Percentiles rank a stretch among this genome's conserved stretches.
Conservation (phyloP, 1,139 yeast genomes). For the Ogataea hybrid region DNA sequence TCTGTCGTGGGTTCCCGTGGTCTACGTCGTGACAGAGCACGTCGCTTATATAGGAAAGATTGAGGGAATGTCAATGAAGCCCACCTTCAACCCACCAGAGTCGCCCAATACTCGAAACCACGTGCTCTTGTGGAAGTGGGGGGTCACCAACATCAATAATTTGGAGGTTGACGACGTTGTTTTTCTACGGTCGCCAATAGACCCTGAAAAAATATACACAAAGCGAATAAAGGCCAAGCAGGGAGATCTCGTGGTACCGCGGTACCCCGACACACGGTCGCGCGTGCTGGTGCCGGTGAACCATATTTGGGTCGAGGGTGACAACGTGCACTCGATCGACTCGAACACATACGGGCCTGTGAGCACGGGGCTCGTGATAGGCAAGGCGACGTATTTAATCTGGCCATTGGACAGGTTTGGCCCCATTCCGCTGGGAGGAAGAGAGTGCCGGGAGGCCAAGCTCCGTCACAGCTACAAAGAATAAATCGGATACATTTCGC, state of each 20-base stretch:
- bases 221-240: slow-evolving; percentile 75
- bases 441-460: slow-evolving; percentile 35
- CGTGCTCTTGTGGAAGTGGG: slow-evolving; percentile 68
- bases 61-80: slow-evolving; percentile 88
- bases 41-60: slow-evolving; percentile 72
- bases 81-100: slow-evolving; percentile 76
- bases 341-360: slow-evolving; percentile 85
- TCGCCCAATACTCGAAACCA: slow-evolving; percentile 50
- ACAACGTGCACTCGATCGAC: slow-evolving; percentile 80
- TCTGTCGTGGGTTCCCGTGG: slow-evolving; percentile 75
- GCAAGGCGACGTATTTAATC: slow-evolving; percentile 61
- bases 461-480: slow-evolving; percentile 8
- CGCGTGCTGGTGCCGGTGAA: slow-evolving; percentile 66
- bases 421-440: slow-evolving; percentile 38
- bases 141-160: slow-evolving; percentile 45
- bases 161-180: slow-evolving; percentile 69
- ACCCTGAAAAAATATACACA: slow-evolving; percentile 71
- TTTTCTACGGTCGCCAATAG: slow-evolving; percentile 71
- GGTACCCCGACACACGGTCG: slow-evolving; percentile 63
- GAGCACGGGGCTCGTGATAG: slow-evolving; percentile 71
- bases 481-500: neutral
- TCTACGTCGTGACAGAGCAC: slow-evolving; percentile 66
- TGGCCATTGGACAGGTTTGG: slow-evolving; percentile 67
- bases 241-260: slow-evolving; percentile 64
- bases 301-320: slow-evolving; percentile 96